Evolutionary conservation across 2,329 filamentous ascomycete species (phyloP).

Genomic region (Colletotrichum destructivum): DNA sequence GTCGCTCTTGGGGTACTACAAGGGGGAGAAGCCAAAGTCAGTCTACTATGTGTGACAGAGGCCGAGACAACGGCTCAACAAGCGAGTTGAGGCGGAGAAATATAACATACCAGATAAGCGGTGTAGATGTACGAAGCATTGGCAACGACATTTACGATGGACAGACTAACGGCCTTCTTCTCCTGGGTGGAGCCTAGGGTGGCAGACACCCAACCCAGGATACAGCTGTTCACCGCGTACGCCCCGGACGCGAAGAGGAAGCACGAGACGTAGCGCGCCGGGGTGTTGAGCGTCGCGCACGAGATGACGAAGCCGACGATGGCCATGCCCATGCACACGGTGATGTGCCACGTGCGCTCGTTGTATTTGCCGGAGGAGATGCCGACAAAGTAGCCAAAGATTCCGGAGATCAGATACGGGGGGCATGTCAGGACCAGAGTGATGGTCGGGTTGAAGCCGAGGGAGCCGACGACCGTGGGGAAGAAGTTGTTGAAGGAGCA

Average conservation of each 20-base stretch:
- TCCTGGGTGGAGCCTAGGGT: constrained; percentile 60
- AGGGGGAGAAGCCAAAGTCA: background rate
- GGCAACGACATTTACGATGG: constrained; percentile 60
- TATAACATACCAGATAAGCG: constrained; percentile 52
- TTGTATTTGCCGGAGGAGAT: constrained; percentile 60
- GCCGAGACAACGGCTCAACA: background rate
- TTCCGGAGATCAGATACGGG: constrained; percentile 62
- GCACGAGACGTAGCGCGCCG: constrained; percentile 52
- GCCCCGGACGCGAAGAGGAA: constrained; percentile 55
- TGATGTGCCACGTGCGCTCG: constrained; percentile 59
- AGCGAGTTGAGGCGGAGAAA: no score
- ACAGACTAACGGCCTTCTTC: constrained; percentile 60
- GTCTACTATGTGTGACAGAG: background rate
- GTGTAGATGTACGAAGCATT: constrained; percentile 63
- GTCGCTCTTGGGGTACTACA: constrained; percentile 54
- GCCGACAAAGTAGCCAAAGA: constrained; percentile 58
- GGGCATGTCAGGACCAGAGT: constrained; percentile 63
- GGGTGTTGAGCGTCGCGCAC: constrained; percentile 48
- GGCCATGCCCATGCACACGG: constrained; percentile 55
- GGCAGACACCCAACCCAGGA: constrained; percentile 57
- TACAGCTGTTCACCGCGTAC: constrained; percentile 55
- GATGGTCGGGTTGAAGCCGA: constrained; percentile 54
- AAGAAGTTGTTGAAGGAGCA: constrained; percentile 49
- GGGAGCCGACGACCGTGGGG: constrained; percentile 51
- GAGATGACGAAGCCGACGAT: constrained; percentile 57